A percentile compares a stretch with the other conserved stretches of the same genome.
phyloP scores from a whole-genome alignment of 495 filamentous ascomycete genomes.

The Penicillium maclennaniae region DNA sequence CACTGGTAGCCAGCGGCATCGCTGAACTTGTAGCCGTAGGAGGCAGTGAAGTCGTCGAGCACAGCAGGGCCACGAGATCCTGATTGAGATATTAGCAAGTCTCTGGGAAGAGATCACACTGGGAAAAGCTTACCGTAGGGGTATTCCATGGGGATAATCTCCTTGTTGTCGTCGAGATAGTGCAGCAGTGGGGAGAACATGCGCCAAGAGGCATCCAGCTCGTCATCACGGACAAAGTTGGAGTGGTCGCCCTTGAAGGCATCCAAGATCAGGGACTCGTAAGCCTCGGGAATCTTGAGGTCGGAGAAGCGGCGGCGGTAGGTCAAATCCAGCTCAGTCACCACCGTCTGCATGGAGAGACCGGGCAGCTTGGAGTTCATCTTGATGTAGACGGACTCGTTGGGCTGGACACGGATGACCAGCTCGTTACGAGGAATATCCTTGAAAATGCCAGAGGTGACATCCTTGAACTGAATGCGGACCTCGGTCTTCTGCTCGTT shows the following conservation, averaged over 20 bases:
- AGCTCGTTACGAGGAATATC: slow-evolving; percentile 99
- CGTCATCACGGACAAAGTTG: slow-evolving; percentile 99
- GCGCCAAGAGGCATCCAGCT: slow-evolving; percentile 96
- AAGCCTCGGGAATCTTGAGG: slow-evolving; percentile 98
- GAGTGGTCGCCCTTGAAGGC: slow-evolving; percentile 99
- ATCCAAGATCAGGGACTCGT: slow-evolving; percentile 96
- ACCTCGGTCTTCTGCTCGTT: slow-evolving; percentile 99
- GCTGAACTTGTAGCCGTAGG: slow-evolving; percentile 98
- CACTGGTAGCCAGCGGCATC: slow-evolving; percentile 96
- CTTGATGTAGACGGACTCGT: slow-evolving; percentile 99
- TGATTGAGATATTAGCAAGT: slow-evolving; percentile 26
- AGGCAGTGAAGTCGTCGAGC: slow-evolving; percentile 95
- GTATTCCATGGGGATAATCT: slow-evolving; percentile 99
- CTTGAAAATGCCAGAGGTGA: slow-evolving; percentile 99
- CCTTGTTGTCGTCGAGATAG: slow-evolving; percentile 97
- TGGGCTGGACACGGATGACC: slow-evolving; percentile 98
- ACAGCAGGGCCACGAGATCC: slow-evolving; percentile 95
- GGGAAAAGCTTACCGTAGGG: slow-evolving; percentile 75
- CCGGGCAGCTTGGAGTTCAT: slow-evolving; percentile 99
- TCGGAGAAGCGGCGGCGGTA: slow-evolving; percentile 98
- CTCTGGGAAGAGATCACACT: not conserved
- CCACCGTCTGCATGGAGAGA: slow-evolving; percentile 98
- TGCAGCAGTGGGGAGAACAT: slow-evolving; percentile 97
- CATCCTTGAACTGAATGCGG: slow-evolving; percentile 98
- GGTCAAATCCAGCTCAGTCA: slow-evolving; percentile 97